These are phyloP conservation scores for Delphinella strobiligena DNA, from an alignment of 2,329 filamentous ascomycete genomes.

Conservation along the genomic window DNA sequence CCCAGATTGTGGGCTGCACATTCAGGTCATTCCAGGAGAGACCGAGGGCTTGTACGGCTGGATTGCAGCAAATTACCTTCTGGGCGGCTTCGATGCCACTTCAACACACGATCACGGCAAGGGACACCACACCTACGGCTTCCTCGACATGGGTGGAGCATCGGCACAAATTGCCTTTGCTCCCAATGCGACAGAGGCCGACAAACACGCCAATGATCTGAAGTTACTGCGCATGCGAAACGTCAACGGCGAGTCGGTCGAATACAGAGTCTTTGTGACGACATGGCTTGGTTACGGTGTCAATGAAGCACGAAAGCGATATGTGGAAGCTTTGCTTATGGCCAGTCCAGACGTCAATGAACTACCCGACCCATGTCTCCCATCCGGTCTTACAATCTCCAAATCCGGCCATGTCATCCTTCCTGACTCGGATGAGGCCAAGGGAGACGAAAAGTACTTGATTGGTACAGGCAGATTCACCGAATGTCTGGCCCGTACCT, in stretches of 20 bases:
- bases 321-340: constrained; percentile 64
- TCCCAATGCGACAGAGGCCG: constrained; percentile 80
- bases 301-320: constrained; percentile 77
- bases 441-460: constrained; percentile 40
- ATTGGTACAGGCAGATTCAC: constrained; percentile 79
- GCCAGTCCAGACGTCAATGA: constrained; percentile 57
- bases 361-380: constrained; percentile 83
- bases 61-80: constrained; percentile 91
- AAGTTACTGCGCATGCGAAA: constrained; percentile 77
- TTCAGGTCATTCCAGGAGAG: constrained; percentile 90
- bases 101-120: constrained; percentile 69
- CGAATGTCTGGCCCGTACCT: constrained; percentile 70
- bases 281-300: constrained; percentile 98
- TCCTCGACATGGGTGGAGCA: constrained; percentile 95
- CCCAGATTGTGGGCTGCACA: constrained; percentile 78
- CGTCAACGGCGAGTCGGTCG: constrained; percentile 61
- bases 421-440: constrained; percentile 29
- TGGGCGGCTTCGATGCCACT: constrained; percentile 78
- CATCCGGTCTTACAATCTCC: constrained; percentile 60
- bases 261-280: constrained; percentile 87
- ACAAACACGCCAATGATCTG: constrained; percentile 79
- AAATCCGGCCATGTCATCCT: constrained; percentile 53
- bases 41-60: constrained; percentile 95
- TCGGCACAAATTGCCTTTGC: constrained; percentile 97
- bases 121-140: constrained; percentile 87